A percentile compares a stretch with the other conserved stretches of the same genome.
Conservation (phyloP, 2,329 filamentous ascomycete genomes). For the Cordyceps cicadae region DNA sequence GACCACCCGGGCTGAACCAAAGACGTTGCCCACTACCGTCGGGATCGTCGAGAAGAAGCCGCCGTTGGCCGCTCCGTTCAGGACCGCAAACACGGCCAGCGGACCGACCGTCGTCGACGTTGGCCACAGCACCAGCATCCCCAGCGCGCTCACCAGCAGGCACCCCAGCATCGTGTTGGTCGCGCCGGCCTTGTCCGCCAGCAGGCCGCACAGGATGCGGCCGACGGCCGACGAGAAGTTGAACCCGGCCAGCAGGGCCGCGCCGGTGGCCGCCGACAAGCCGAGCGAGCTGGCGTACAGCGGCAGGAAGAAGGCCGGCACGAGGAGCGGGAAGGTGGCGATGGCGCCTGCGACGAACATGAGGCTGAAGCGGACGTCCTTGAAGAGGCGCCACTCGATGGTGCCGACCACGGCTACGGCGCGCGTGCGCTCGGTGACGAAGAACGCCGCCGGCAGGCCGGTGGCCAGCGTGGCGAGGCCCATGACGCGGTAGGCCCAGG, state of each 20-base stretch:
- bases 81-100: conserved; percentile 44
- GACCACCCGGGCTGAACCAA: conserved; percentile 45
- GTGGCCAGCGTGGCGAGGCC: conserved; percentile 11
- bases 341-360: conserved; percentile 44
- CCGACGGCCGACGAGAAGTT: conserved; percentile 50
- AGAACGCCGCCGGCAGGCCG: conserved; percentile 8
- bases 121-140: conserved; percentile 52
- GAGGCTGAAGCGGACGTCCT: conserved; percentile 38
- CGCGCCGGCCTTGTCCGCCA: conserved; percentile 43
- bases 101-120: conserved; percentile 42
- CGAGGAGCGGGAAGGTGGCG: conserved; percentile 48
- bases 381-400: conserved; percentile 43
- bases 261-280: conserved; percentile 39
- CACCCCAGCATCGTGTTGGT: conserved; percentile 44
- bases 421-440: conserved; percentile 15
- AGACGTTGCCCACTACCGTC: conserved; percentile 50
- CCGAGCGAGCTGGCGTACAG: conserved; percentile 44
- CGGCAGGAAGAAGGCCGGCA: conserved; percentile 52
- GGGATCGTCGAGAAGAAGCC: conserved; percentile 54
- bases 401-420: conserved; percentile 26
- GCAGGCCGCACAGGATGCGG: conserved; percentile 41
- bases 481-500: conserved; percentile 14
- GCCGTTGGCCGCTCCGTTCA: conserved; percentile 51
- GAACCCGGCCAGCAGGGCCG: conserved; percentile 49
- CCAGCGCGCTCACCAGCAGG: conserved; percentile 41